Conservation (phyloP, 768 basidiomycete genomes). For the Kwoniella sp. region DNA sequence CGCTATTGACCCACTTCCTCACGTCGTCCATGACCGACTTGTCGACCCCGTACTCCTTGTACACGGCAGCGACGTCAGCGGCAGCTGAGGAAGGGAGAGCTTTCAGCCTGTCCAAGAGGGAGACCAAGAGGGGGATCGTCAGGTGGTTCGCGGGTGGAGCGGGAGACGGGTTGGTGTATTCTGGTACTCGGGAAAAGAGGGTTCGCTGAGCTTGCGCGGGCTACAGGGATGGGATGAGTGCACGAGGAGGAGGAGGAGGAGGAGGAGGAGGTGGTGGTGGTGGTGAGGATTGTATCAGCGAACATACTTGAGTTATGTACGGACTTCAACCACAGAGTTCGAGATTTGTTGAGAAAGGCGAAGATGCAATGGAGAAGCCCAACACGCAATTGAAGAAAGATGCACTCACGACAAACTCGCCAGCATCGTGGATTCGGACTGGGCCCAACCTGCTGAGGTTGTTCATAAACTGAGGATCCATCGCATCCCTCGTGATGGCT, state of each 20-base stretch:
- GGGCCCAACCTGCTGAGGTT: constrained; percentile 52
- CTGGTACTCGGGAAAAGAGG: constrained; percentile 34
- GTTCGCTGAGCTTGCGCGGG: constrained; percentile 52
- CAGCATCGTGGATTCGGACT: constrained; percentile 50
- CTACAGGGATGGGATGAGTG: constrained; percentile 23
- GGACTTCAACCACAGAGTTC: background rate
- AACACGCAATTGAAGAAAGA: no score
- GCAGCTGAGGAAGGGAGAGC: constrained; percentile 20
- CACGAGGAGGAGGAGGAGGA: background rate
- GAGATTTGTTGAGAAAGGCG: background rate
- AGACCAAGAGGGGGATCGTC: constrained; percentile 45
- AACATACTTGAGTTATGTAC: background rate
- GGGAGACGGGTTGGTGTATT: constrained; percentile 26
- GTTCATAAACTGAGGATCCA: constrained; percentile 53
- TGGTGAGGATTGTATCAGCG: background rate
- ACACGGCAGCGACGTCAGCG: constrained; percentile 29
- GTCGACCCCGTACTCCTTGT: constrained; percentile 45
- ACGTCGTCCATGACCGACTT: constrained; percentile 35
- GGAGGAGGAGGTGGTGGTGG: no score
- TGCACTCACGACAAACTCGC: constrained; percentile 40
- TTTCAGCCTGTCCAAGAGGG: constrained; percentile 50
- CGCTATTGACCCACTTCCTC: constrained; percentile 52
- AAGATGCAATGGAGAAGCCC: constrained; percentile 9
- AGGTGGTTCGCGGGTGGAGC: constrained; percentile 38
- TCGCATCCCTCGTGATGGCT: constrained; percentile 47